Conservation (phyloP, 129 eudicot genomes). For the Dittrichia graveolens region DNA sequence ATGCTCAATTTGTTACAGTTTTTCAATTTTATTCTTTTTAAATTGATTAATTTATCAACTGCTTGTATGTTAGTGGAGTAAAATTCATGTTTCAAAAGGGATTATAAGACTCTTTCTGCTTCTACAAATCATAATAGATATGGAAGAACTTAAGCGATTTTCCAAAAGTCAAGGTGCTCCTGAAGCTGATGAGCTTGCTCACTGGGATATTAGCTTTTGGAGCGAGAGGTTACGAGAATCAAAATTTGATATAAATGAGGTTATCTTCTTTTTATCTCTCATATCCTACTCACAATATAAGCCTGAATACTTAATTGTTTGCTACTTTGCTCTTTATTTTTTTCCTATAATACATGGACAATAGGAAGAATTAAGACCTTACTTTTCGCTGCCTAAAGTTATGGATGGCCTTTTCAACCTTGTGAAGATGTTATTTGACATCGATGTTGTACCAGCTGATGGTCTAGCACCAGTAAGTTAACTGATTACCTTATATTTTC, state of each 20-base stretch:
- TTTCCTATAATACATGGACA: not conserved
- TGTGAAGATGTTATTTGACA: slow-evolving; percentile 79
- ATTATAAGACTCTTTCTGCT: not conserved
- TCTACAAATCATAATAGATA: slow-evolving; percentile 51
- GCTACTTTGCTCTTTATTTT: too few relatives aligned
- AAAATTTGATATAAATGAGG: slow-evolving; percentile 95
- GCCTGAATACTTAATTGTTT: not conserved
- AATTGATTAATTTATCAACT: not conserved
- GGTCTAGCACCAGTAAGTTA: slow-evolving; percentile 87
- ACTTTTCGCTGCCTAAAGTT: slow-evolving; percentile 92
- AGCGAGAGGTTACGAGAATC: slow-evolving; percentile 98
- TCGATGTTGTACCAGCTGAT: slow-evolving; percentile 73
- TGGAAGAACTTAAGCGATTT: slow-evolving; percentile 78
- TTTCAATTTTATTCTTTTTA: not conserved
- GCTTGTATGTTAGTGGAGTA: not conserved
- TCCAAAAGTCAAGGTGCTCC: slow-evolving; percentile 74
- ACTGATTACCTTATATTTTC: not conserved
- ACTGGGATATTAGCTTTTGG: slow-evolving; percentile 90
- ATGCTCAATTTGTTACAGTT: not conserved
- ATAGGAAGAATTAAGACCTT: slow-evolving; percentile 89
- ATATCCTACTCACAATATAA: not conserved
- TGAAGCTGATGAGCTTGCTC: slow-evolving; percentile 83
- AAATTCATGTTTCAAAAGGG: not conserved
- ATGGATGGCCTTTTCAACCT: slow-evolving; percentile 97
- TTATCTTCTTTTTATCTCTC: slow-evolving; percentile 22